A percentile compares a stretch with the other conserved stretches of the same genome.
These are phyloP conservation scores for Candida anutae DNA, from an alignment of 1,139 yeast species.

Conservation along the genomic window DNA sequence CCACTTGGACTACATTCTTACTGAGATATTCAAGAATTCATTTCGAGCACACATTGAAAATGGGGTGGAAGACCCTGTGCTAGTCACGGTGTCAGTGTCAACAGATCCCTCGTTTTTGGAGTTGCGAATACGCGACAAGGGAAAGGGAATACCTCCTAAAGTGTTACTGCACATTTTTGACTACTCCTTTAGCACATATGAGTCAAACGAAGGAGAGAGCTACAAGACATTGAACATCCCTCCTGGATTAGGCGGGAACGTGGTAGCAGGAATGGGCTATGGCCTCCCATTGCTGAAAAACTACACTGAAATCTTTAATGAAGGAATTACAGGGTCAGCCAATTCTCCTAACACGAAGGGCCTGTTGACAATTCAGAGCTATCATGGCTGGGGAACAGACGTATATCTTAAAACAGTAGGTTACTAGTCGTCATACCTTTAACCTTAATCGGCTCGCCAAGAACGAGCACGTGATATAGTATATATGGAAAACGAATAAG, in stretches of 20 bases:
- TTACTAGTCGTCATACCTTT: background rate
- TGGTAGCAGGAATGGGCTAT: slow-evolving; percentile 94
- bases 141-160: slow-evolving; percentile 76
- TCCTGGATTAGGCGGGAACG: slow-evolving; percentile 64
- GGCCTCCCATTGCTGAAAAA: slow-evolving; percentile 79
- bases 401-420: slow-evolving; percentile 34
- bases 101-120: slow-evolving; percentile 38
- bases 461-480: no score
- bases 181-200: slow-evolving; percentile 78
- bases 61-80: slow-evolving; percentile 50
- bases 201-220: slow-evolving; percentile 49
- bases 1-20: slow-evolving; percentile 78
- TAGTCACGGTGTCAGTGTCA: slow-evolving; percentile 57
- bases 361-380: slow-evolving; percentile 65
- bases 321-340: slow-evolving; percentile 16
- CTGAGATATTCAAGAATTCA: slow-evolving; percentile 82
- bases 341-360: slow-evolving; percentile 38
- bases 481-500: no score
- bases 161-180: slow-evolving; percentile 65
- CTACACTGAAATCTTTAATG: slow-evolving; percentile 40
- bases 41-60: slow-evolving; percentile 81
- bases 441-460: no score
- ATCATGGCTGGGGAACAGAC: slow-evolving; percentile 75
- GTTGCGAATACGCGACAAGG: slow-evolving; percentile 74
- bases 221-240: slow-evolving; percentile 57